A percentile compares a stretch with the other conserved stretches of the same genome.
phyloP scores from a whole-genome alignment of 1,284 basidiomycete genomes.

The Cryptococcus sp. region DNA sequence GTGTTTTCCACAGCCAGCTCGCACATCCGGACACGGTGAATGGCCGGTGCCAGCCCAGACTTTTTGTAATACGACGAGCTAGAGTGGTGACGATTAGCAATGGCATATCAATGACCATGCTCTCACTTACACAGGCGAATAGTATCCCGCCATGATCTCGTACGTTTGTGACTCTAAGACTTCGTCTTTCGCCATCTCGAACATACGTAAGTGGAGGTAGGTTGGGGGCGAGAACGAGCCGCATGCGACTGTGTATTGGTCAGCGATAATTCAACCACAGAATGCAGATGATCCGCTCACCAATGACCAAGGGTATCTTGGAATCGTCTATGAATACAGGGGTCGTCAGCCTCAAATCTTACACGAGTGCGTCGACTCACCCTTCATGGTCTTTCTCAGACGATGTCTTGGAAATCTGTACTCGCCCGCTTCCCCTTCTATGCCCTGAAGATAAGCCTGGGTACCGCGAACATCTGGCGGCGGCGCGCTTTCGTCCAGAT shows the following conservation, averaged over 20 bases:
- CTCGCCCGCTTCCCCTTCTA: slow-evolving; percentile 29
- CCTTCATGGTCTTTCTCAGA: slow-evolving; percentile 52
- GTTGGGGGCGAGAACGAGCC: slow-evolving; percentile 61
- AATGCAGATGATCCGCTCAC: slow-evolving; percentile 16
- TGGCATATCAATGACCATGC: not conserved
- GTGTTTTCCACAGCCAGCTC: slow-evolving; percentile 74
- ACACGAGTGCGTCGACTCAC: slow-evolving; percentile 38
- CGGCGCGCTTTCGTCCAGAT: slow-evolving; percentile 46
- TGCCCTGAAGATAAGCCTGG: slow-evolving; percentile 44
- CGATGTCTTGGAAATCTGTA: slow-evolving; percentile 54
- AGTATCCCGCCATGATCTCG: slow-evolving; percentile 90
- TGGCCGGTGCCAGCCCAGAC: slow-evolving; percentile 75
- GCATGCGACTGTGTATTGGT: slow-evolving; percentile 54
- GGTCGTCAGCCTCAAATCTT: not conserved
- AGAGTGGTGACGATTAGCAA: slow-evolving; percentile 1
- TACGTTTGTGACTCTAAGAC: slow-evolving; percentile 88
- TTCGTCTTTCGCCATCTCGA: slow-evolving; percentile 97
- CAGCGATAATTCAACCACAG: not conserved
- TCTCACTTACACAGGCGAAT: slow-evolving; percentile 71
- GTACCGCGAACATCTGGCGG: slow-evolving; percentile 41
- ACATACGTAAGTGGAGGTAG: slow-evolving; percentile 75
- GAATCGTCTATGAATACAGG: slow-evolving; percentile 45
- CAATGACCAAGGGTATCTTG: slow-evolving; percentile 55
- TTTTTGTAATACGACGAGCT: slow-evolving; percentile 87
- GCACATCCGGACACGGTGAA: slow-evolving; percentile 84